phyloP scores from a whole-genome alignment of 2,329 filamentous ascomycete species.

The Hypoxylon sp. region DNA sequence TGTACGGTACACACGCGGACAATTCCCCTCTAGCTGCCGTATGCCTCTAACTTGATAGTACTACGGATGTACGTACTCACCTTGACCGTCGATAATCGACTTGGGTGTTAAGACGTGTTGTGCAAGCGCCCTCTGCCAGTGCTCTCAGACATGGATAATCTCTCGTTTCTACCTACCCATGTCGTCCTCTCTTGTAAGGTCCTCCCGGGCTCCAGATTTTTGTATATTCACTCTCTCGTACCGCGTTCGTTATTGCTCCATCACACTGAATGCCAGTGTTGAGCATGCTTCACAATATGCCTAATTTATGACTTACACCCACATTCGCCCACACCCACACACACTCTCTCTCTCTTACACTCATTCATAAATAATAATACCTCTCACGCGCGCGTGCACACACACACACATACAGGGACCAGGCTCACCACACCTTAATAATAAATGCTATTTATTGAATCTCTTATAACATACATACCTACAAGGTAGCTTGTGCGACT shows the following conservation, averaged over 20 bases:
- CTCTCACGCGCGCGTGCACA: conserved; percentile 26
- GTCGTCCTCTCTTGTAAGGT: conserved; percentile 25
- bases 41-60: too few species aligned
- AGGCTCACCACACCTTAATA: conserved; percentile 47
- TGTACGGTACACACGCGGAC: conserved; percentile 17
- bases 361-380: conserved; percentile 27
- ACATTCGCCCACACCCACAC: conserved; percentile 33
- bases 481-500: conserved; percentile 47
- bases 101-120: conserved; percentile 43
- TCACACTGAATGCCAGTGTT: conserved; percentile 31
- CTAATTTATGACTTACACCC: conserved; percentile 48
- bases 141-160: conserved; percentile 48
- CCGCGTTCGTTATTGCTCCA: conserved; percentile 21
- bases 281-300: conserved; percentile 41
- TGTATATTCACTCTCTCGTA: conserved; percentile 29
- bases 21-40: conserved; percentile 3
- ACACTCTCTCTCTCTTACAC: conserved; percentile 23
- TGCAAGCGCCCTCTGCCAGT: conserved; percentile 43
- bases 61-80: conserved; percentile 22
- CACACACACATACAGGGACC: conserved; percentile 38
- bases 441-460: conserved; percentile 37
- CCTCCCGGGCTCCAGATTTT: conserved; percentile 29
- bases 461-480: conserved; percentile 28
- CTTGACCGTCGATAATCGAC: conserved; percentile 38
- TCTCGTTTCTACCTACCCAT: conserved; percentile 32